Percentiles rank a stretch among this genome's conserved stretches.
phyloP scores from a whole-genome alignment of 306 rosid species.

The Rosa rugosa region DNA sequence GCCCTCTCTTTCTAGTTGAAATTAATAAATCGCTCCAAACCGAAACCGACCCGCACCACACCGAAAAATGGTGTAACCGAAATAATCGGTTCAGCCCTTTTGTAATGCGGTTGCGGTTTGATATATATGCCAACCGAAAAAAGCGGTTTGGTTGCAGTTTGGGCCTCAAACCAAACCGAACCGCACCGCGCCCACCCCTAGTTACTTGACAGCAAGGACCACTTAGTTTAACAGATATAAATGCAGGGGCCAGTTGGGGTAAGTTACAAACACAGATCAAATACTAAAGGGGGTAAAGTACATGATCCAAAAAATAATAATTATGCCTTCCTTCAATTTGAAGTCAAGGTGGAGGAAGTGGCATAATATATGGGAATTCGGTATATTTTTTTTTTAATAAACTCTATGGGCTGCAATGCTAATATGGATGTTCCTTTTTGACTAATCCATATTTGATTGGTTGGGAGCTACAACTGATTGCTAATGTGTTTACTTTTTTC shows the following conservation, averaged over 20 bases:
- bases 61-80: too few relatives aligned
- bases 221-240: background rate
- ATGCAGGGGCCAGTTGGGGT: background rate
- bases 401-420: background rate
- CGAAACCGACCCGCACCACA: too few relatives aligned
- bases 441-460: background rate
- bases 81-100: too few relatives aligned
- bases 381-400: background rate
- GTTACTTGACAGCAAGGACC: background rate
- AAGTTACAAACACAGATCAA: background rate
- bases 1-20: too few relatives aligned
- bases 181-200: too few relatives aligned
- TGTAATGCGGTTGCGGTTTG: too few relatives aligned
- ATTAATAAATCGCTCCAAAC: too few relatives aligned
- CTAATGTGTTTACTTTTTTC: background rate
- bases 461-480: background rate
- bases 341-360: background rate
- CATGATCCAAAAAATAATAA: background rate
- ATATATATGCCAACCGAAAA: too few relatives aligned
- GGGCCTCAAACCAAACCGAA: too few relatives aligned
- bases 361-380: background rate
- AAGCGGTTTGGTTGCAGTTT: too few relatives aligned
- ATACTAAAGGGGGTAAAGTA: background rate
- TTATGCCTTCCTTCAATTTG: background rate
- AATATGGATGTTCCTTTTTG: background rate